Base-by-base conservation (phyloP, 2,329 filamentous ascomycete genomes). In the Aspergillus fischeri region DNA sequence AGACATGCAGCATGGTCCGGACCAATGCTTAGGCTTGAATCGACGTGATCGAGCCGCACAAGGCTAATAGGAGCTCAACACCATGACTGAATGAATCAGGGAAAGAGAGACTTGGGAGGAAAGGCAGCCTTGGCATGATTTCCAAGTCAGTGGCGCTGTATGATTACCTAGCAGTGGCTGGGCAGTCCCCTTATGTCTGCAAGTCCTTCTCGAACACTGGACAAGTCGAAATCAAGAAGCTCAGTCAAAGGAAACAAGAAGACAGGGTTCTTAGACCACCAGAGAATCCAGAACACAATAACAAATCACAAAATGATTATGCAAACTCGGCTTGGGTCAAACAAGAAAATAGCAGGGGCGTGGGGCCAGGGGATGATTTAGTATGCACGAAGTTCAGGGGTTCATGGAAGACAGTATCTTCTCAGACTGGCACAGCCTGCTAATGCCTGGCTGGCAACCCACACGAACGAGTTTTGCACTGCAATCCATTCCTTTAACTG, bases 381-480 rank as follows among this genome's bases (percentile, higher is more conserved):
- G 45, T 55, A 65, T 65, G 64, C 61, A 67, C 49, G 55, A 58
- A 52, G 63, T 41, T 59, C 63, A 66, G 58, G 64, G 64, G 58
- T 60, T 54, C 54, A 32, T 45, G 45, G 49, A 60, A 52, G 52
- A 54, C 53, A 48, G 54, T 55, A 57, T 49, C 42, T 56, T 52
- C 45, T 24, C 42, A 55, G 51, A 25, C 48, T 49, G 42, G 17
- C 51, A 54, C 53, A 51, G 35, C 28, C 51, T 52, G 48, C 45
- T 54, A 27, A 52, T 55, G 47, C 56, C 45, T 45, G 47, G 47
- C 50, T 60, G 60, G 49, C 20, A 24, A 49, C 35, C 53, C 45
- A 52, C 53, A 47, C 55, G 50, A 53, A 59, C 53, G 51, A 41
- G 20, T 42, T 56, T 48, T 42, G 45, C 38, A 53, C 28, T 50